Evolutionary conservation across 2,329 filamentous ascomycete species (phyloP), one percentile per base, ranked within the genome.

Genomic region (Sordariomycetes sp.): DNA sequence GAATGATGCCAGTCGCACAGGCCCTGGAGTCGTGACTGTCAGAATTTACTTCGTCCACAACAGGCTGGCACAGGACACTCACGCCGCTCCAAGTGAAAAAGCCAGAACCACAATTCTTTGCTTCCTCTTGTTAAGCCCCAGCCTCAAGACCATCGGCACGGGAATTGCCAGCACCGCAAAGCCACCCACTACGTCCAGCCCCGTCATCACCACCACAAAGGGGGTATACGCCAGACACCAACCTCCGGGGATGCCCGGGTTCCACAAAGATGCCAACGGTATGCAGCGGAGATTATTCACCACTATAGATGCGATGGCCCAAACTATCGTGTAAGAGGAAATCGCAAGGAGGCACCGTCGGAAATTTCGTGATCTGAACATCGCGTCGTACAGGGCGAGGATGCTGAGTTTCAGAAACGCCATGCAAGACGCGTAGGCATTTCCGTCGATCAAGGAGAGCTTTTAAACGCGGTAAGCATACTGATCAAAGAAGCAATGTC

Each of bases 391-490:
- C 10, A 24, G 15, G 32, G 16, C 20, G 4, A 33, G 21, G 21
- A 33, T 33, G 32, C 32, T 26, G 20, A 33, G 23, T 18, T 33
- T 25, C 11, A 19, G 12, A 14, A 14, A 15, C n/a, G 18, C 12
- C 20, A 33, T 33, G 23, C 14, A 24, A 21, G 15, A 8, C 16
- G 21, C 8, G 21, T 33, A 33, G 7, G 7, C n/a, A n/a, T 33
- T 33, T 10, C 7, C 14, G 10, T 25, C 23, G n/a, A 17, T 16
- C 8, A 33, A 25, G 7, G 10, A 20, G 8, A 33, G 32, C 32
- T 33, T 11, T 10, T 8, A 17, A 20, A n/a, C n/a, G n/a, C n/a
- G n/a, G n/a, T 31, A 17, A 31, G n/a, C n/a, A 31, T 8, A n/a
- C n/a, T 25, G 23, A n/a, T 25, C n/a, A 25, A n/a, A 9, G 23